Percentiles rank a stretch among this genome's conserved stretches.
Evolutionary conservation across 2,329 filamentous ascomycete species (phyloP).

Genomic region (Fusarium vanettenii): DNA sequence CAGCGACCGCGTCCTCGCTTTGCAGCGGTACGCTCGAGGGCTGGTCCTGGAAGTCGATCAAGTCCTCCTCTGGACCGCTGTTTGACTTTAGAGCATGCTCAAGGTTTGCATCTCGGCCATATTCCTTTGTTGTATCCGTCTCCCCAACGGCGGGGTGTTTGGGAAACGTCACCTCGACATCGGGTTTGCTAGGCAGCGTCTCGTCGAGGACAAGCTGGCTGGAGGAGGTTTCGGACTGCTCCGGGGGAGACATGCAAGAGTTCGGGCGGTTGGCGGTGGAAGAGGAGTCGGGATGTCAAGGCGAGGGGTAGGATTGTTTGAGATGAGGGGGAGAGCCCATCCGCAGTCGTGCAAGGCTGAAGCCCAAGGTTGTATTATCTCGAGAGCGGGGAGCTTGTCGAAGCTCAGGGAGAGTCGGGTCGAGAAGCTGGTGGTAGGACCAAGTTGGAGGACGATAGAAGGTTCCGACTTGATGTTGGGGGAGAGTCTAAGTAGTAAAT

Average conservation of each 20-base stretch:
- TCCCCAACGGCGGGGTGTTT: slow-evolving; percentile 29
- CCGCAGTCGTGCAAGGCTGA: slow-evolving; percentile 34
- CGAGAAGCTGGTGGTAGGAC: slow-evolving; percentile 1
- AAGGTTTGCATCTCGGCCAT: slow-evolving; percentile 5
- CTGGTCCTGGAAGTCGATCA: slow-evolving; percentile 39
- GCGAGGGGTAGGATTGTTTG: slow-evolving; percentile 20
- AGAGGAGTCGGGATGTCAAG: slow-evolving; percentile 6
- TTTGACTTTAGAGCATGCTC: neutral
- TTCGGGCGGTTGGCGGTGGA: slow-evolving; percentile 10
- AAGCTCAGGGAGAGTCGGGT: neutral
- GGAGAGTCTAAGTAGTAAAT: neutral
- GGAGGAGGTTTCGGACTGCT: slow-evolving; percentile 43
- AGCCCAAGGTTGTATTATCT: slow-evolving; percentile 24
- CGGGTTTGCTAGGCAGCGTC: slow-evolving; percentile 42
- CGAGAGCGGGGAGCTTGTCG: slow-evolving; percentile 16
- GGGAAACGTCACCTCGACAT: slow-evolving; percentile 44
- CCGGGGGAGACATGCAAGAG: slow-evolving; percentile 53
- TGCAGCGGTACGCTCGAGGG: slow-evolving; percentile 6
- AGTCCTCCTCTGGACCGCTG: slow-evolving; percentile 14
- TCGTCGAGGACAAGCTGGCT: slow-evolving; percentile 44
- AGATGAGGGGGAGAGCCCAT: slow-evolving; percentile 37
- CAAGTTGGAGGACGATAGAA: neutral
- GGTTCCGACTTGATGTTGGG: neutral
- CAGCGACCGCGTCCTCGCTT: slow-evolving; percentile 2
- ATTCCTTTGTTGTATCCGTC: slow-evolving; percentile 3